Evolutionary conservation across 345 rosid species (phyloP).

Genomic region (Pelargonium nanum): DNA sequence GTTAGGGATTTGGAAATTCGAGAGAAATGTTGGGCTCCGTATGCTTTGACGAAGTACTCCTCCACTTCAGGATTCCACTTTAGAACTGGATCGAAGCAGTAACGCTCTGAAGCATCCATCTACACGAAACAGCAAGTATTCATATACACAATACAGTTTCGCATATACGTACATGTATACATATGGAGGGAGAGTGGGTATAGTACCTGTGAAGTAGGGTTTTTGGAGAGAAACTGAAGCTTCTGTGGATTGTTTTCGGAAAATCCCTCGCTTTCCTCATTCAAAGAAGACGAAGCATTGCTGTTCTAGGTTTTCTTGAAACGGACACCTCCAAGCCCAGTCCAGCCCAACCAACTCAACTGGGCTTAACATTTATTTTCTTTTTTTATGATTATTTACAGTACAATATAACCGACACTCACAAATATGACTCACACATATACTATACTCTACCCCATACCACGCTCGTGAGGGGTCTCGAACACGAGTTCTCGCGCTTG

Average conservation of each 20-base stretch:
- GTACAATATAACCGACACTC: too few species aligned
- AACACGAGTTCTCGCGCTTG: too few species aligned
- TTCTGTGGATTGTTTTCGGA: constrained; percentile 25
- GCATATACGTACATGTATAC: too few species aligned
- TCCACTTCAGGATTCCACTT: constrained; percentile 81
- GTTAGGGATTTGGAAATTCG: constrained; percentile 70
- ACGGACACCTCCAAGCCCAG: background rate
- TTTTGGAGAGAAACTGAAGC: constrained; percentile 18
- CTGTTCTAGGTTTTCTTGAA: background rate
- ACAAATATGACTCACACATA: too few species aligned
- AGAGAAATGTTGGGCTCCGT: constrained; percentile 61
- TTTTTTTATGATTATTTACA: too few species aligned
- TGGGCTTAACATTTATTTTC: too few species aligned
- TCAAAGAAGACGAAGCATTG: constrained; percentile 15
- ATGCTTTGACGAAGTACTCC: constrained; percentile 70
- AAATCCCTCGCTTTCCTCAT: constrained; percentile 57
- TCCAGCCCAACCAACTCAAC: background rate
- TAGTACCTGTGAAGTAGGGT: constrained; percentile 11
- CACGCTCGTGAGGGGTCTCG: too few species aligned
- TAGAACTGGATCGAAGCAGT: constrained; percentile 59
- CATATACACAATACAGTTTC: background rate
- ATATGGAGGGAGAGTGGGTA: background rate
- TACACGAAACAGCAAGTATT: constrained; percentile 2
- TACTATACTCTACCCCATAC: too few species aligned
- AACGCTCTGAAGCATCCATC: constrained; percentile 62